Evolutionary conservation across 2,329 filamentous ascomycete genomes (phyloP).

Genomic region (Fusarium sp.): DNA sequence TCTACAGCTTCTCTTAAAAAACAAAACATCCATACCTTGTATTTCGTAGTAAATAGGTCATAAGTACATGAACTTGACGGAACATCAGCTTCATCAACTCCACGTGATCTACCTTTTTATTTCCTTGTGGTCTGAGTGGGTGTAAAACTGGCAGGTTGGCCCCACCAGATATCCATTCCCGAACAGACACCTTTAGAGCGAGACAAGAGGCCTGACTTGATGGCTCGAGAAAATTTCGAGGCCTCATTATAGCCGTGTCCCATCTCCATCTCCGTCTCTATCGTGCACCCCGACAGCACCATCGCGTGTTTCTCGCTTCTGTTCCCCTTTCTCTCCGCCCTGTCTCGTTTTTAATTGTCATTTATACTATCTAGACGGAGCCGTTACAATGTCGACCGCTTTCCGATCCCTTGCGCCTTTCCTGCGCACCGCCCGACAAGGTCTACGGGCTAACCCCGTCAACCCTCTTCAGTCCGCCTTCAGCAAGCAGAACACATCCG

Average conservation of each 20-base stretch:
- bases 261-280: constrained; percentile 20
- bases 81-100: neutral
- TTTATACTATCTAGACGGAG: constrained; percentile 37
- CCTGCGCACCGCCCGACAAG: constrained; percentile 81
- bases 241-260: constrained; percentile 38
- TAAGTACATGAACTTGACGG: neutral
- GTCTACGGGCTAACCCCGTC: constrained; percentile 74
- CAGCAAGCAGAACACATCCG: constrained; percentile 69
- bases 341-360: constrained; percentile 42
- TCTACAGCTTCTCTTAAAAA: neutral
- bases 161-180: constrained; percentile 28
- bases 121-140: constrained; percentile 33
- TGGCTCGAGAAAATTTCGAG: constrained; percentile 53
- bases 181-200: constrained; percentile 27
- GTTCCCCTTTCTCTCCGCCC: constrained; percentile 20
- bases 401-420: constrained; percentile 82
- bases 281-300: constrained; percentile 28
- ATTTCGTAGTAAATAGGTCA: neutral
- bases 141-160: constrained; percentile 20
- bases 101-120: constrained; percentile 40
- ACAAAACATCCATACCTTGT: neutral
- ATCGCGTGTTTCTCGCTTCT: constrained; percentile 34
- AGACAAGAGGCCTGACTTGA: constrained; percentile 19
- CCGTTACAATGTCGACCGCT: constrained; percentile 78
- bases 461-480: constrained; percentile 82